Base-by-base conservation (phyloP, 225 moss, liverwort and hornwort genomes). In the Climacium dendroides region DNA sequence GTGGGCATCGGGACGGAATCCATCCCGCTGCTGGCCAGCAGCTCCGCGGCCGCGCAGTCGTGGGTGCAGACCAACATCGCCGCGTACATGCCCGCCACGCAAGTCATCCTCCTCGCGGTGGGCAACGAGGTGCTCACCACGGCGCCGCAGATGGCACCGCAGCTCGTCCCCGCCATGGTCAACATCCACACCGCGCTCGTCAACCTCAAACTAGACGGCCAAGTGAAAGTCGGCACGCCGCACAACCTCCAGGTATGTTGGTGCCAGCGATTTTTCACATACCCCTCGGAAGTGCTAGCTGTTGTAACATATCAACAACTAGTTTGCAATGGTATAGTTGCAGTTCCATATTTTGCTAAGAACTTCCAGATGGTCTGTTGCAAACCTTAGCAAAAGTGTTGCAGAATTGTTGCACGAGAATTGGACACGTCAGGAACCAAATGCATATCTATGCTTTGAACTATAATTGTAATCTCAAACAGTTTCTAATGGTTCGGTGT, bases 51-150 rank as follows among this genome's bases (percentile, higher is more conserved):
- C 24, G 97, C 97, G 13, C 96, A 96, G 77, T 89, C 94, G 35
- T 97, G 97, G 97, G 92, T 97, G 57, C 92, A 91, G 39, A 81
- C 71, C 74, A 96, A 97, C 84, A 88, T 97, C 35, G 97, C 90
- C 4, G 81, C 94, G 10, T 93, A 95, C 88, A 90, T 95, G 87
- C 95, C 97, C 6, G 85, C 95, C 0, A 95, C 96, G 3, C 86
- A 92, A 53, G 91, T 97, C 37, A 84, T 60, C 32, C 84, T 78
- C 55, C 91, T 96, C 35, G 92, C 90, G 2, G 95, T 97, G 0
- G 97, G 97, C 34, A 96, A 97, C 52, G 95, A 97, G 88, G 95
- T 97, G 11, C 89, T 97, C 15, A 94, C 96, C 17, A 72, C 92
- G 11, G 62, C 86, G 17, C 94, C 96, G 9, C 91, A 89, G 19